Evolutionary conservation across 2,329 filamentous ascomycete species (phyloP).

Genomic region (Ophiocordyceps unilateralis): DNA sequence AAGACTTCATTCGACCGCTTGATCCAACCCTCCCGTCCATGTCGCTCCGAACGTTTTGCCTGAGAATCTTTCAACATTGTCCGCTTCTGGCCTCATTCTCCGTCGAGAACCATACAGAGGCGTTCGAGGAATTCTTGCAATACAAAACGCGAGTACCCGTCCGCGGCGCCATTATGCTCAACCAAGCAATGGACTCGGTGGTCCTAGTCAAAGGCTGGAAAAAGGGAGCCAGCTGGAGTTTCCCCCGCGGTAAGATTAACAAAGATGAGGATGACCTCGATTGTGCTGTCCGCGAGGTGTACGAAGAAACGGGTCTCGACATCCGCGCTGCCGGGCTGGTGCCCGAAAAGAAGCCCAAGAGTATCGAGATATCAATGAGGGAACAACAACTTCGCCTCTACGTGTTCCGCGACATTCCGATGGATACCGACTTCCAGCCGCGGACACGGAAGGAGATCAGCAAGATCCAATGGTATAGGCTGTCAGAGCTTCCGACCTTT

Average conservation of each 20-base stretch:
- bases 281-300: constrained; percentile 86
- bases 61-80: constrained; percentile 86
- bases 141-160: constrained; percentile 95
- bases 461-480: constrained; percentile 86
- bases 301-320: constrained; percentile 90
- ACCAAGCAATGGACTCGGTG: constrained; percentile 83
- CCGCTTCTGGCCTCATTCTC: constrained; percentile 73
- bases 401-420: constrained; percentile 75
- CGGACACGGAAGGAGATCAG: constrained; percentile 94
- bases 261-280: constrained; percentile 89
- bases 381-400: constrained; percentile 89
- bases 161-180: constrained; percentile 82
- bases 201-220: constrained; percentile 97
- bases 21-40: constrained; percentile 75
- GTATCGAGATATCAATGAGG: constrained; percentile 75
- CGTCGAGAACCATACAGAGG: constrained; percentile 57
- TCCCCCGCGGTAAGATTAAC: constrained; percentile 94
- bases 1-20: constrained; percentile 90
- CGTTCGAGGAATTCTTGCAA: constrained; percentile 79
- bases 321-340: constrained; percentile 61
- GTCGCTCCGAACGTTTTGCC: constrained; percentile 67
- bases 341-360: constrained; percentile 56
- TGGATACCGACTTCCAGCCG: constrained; percentile 76
- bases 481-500: constrained; percentile 73
- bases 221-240: constrained; percentile 91